Evolutionary conservation across 805 yeast genomes (phyloP).

Genomic region (Starmerella davenportii): DNA sequence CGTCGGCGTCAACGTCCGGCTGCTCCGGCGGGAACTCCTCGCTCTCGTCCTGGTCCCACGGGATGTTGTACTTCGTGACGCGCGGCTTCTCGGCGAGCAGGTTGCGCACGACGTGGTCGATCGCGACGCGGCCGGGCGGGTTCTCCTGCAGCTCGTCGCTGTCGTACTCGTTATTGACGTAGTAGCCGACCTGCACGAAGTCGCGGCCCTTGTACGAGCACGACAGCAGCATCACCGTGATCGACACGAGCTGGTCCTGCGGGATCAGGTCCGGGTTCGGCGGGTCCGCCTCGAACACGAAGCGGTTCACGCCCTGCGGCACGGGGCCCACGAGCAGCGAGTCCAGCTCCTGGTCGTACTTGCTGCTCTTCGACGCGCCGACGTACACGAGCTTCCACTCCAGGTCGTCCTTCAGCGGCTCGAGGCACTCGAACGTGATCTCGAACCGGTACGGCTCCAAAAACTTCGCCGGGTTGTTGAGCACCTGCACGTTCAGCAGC

Average conservation of each 20-base stretch:
- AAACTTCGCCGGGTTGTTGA: constrained; percentile 89
- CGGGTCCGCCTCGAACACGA: constrained; percentile 84
- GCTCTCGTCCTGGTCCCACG: constrained; percentile 37
- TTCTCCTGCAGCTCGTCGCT: constrained; percentile 80
- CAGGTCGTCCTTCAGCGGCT: constrained; percentile 74
- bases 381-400: constrained; percentile 97
- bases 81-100: constrained; percentile 93
- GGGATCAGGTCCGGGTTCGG: constrained; percentile 94
- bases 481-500: constrained; percentile 71
- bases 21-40: constrained; percentile 20
- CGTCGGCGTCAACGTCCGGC: constrained; percentile 17
- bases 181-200: constrained; percentile 93
- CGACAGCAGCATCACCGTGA: constrained; percentile 79
- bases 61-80: constrained; percentile 89
- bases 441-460: constrained; percentile 89
- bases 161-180: constrained; percentile 93
- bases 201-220: constrained; percentile 88
- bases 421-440: constrained; percentile 92
- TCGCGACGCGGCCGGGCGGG: constrained; percentile 85
- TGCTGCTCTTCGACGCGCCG: constrained; percentile 83
- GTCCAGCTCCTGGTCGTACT: constrained; percentile 93
- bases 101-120: constrained; percentile 84
- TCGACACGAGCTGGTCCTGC: constrained; percentile 84
- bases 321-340: constrained; percentile 96
- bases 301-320: constrained; percentile 91